These are phyloP conservation scores for Urostyla sp. DNA, from an alignment of 73 alveolate species.

Conservation along the genomic window DNA sequence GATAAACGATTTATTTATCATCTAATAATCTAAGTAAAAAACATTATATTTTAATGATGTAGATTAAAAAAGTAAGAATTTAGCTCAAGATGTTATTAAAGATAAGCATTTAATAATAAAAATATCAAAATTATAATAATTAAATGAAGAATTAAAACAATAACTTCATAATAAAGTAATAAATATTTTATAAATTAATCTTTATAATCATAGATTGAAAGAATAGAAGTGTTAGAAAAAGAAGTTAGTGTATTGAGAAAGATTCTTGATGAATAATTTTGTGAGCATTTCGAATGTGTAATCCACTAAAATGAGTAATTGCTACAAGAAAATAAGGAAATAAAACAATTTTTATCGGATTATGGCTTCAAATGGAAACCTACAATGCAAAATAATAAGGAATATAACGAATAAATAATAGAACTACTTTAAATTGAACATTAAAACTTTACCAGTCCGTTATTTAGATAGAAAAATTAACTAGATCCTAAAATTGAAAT, in stretches of 20 bases:
- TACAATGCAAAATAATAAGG: background rate
- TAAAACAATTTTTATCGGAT: conserved; percentile 4
- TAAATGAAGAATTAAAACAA: background rate
- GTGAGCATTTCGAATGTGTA: conserved; percentile 18
- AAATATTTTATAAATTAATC: background rate
- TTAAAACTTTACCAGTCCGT: conserved; percentile 3
- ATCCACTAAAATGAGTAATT: conserved; percentile 1
- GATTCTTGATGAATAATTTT: conserved; percentile 20
- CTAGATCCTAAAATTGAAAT: background rate
- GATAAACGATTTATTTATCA: no score
- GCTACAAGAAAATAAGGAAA: conserved; percentile 18
- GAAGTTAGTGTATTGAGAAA: background rate
- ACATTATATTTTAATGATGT: no score
- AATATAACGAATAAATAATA: conserved; percentile 6
- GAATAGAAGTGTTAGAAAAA: conserved; percentile 4
- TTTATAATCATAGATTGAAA: background rate
- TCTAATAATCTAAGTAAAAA: no score
- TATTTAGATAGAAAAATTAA: background rate
- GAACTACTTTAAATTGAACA: conserved; percentile 2
- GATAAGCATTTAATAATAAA: background rate
- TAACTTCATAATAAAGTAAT: conserved; percentile 4
- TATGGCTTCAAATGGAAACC: conserved; percentile 45
- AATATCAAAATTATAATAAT: background rate
- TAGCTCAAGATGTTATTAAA: no score
- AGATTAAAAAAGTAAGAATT: no score